Base-by-base conservation (phyloP, 2,329 filamentous ascomycete species). In the Thielaviopsis ethacetica region DNA sequence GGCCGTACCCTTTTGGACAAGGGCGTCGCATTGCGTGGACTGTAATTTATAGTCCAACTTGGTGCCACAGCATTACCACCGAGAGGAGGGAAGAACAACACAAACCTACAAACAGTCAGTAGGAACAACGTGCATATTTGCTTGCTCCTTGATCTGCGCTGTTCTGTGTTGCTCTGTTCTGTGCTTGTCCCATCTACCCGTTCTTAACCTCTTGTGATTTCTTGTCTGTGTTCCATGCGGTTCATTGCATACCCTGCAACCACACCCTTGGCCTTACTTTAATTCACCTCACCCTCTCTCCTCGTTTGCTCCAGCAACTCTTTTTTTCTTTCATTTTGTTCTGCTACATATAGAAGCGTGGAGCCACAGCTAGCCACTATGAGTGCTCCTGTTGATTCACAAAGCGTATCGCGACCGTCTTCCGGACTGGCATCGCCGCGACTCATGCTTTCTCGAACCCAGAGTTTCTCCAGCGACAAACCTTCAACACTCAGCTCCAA, bases 381-480 rank as follows among this genome's bases (percentile, higher is more conserved):
- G 60, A 59, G 26, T 38, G 51, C 53, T 34, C 26, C 56, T 38
- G 27, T 49, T 21, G 60, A 61, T 27, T 12, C 59, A 26, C 54
- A 57, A 26, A 59, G n/a, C 50, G 58, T 58, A 65, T 71, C 70
- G 60, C 68, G 67, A 60, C 69, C 70, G 62, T 62, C 67, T 22
- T 71, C 71, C 47, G 69, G 65, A 61, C 63, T 68, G 59, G 61
- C 66, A 50, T 70, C 71, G 52, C 68, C 65, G 27, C 67, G 69
- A 57, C 67, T 66, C 52, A 65, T 67, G 62, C 68, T 71, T 64
- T 80, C 79, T 41, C 73, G 79, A 65, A 76, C 77, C 15, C 78
- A 79, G 63, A 88, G 84, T 70, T 77, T 86, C 63, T 87, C 83
- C 62, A 88, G 85, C 73, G 85, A 88, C 69, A 74, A 80, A 62